These are phyloP conservation scores for Lipomyces japonicus DNA, from an alignment of 805 yeast genomes.

Conservation along the genomic window DNA sequence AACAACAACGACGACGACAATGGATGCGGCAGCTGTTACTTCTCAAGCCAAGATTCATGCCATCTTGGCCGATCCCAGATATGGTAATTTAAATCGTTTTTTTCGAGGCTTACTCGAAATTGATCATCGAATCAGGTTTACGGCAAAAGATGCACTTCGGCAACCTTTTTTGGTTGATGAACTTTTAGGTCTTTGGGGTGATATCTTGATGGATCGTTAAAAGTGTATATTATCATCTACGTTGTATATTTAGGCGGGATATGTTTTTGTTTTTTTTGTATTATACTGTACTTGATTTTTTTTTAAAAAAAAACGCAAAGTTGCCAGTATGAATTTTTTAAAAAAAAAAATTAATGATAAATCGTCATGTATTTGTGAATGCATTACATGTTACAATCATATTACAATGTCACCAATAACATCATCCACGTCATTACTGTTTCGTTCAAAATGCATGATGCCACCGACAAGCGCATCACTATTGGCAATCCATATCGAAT, in stretches of 20 bases:
- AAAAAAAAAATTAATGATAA: background rate
- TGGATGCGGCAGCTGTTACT: too few species aligned
- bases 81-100: too few species aligned
- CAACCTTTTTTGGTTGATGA: conserved; percentile 17
- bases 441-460: conserved; percentile 43
- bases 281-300: too few species aligned
- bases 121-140: conserved; percentile 11
- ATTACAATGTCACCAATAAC: too few species aligned
- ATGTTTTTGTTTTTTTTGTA: too few species aligned
- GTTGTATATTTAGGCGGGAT: background rate
- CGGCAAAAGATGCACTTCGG: conserved; percentile 20
- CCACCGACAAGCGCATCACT: conserved; percentile 59
- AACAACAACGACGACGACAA: too few species aligned
- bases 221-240: background rate
- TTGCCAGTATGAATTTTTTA: background rate
- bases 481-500: conserved; percentile 48
- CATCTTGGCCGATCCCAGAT: too few species aligned
- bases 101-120: conserved; percentile 9
- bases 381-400: too few species aligned
- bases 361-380: too few species aligned
- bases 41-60: too few species aligned
- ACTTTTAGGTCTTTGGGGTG: conserved; percentile 25
- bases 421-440: background rate
- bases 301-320: background rate
- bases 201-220: conserved; percentile 3